Base-by-base conservation (phyloP, 495 filamentous ascomycete species). In the Xylaria flabelliformis region DNA sequence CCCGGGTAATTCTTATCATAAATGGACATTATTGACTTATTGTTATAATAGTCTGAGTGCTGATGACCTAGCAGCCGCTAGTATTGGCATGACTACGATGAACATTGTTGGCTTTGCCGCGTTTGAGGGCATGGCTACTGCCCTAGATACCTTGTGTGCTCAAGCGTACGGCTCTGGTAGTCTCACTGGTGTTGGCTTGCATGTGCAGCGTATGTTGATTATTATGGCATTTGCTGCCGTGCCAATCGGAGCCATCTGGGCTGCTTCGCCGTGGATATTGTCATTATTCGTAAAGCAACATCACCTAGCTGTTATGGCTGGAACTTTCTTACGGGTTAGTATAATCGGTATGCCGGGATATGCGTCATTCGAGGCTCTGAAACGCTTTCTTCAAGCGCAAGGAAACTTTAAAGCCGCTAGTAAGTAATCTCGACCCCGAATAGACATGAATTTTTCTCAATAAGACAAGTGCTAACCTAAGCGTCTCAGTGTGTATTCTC, bases 121-220 rank as follows among this genome's bases (percentile, higher is more conserved):
- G 15, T 92, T 90, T 77, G 90, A 92, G 74, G 92, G 92, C 17
- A 83, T 94, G 64, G 87, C 91, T 10, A 94, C 92, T 12, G 90
- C 88, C 71, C 83, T 94, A 32, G 92, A 94, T 77, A 94, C 92
- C 0, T 85, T 94, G 10, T 94, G 92, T 75, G 87, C 92, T 0
- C 92, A 94, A 79, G 91, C 92, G 0, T 94, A 92, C 76, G 92
- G 92, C 36, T 91, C 91, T 15, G 92, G 92, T 1, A 87, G 84
- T 72, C 91, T 86, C 71, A 86, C 88, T 72, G 81, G 92, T 9
- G 92, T 94, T 10, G 92, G 92, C 3, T 74, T 94, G 61, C 91
- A 94, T 72, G 85, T 91, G 72, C 90, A 93, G 77, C 85, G 90
- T 34, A 93, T 93, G 92, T 72, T 86, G n/a, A 83, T 82, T 74